Evolutionary conservation across 495 filamentous ascomycete genomes (phyloP).

Genomic region (Parathielavia hyrcaniae): DNA sequence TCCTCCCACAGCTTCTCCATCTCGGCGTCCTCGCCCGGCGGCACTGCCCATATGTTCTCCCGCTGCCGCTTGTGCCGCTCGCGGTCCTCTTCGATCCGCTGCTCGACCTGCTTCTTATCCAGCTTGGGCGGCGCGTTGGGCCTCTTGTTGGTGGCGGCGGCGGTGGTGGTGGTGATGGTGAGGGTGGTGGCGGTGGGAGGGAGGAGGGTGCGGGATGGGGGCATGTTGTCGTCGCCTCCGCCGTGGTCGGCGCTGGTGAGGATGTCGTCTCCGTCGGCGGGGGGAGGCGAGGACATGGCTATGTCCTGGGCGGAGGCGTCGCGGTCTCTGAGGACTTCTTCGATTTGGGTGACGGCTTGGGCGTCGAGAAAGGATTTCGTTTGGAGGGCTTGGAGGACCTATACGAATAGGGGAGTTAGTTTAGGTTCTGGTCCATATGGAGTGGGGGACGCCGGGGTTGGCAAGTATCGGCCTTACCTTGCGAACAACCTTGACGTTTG

Average conservation of each 20-base stretch:
- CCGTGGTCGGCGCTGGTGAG: slow-evolving; percentile 3
- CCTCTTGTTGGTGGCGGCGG: slow-evolving; percentile 20
- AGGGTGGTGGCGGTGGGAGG: too few species aligned
- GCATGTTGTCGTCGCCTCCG: slow-evolving; percentile 21
- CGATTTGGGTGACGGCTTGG: slow-evolving; percentile 68
- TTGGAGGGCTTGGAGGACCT: slow-evolving; percentile 65
- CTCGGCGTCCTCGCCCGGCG: slow-evolving; percentile 59
- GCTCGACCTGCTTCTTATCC: slow-evolving; percentile 84
- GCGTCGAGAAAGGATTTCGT: slow-evolving; percentile 58
- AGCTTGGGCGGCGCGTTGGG: slow-evolving; percentile 35
- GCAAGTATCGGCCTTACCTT: slow-evolving; percentile 44
- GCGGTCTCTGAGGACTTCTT: slow-evolving; percentile 69
- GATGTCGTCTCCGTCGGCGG: slow-evolving; percentile 31
- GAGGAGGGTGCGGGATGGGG: slow-evolving; percentile 29
- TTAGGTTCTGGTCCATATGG: neutral
- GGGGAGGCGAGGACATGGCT: slow-evolving; percentile 31
- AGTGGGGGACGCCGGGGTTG: neutral
- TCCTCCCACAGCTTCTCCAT: slow-evolving; percentile 64
- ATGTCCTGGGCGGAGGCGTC: slow-evolving; percentile 45
- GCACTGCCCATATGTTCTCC: slow-evolving; percentile 86
- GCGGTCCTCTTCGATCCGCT: slow-evolving; percentile 92
- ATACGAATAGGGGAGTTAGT: neutral
- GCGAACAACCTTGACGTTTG: slow-evolving; percentile 88
- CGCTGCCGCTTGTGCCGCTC: slow-evolving; percentile 87
- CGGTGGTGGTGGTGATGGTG: too few species aligned